Evolutionary conservation across 208 protist species (phyloP), one percentile per base, ranked within the genome.

Genomic region (Crithidia brevicula): DNA sequence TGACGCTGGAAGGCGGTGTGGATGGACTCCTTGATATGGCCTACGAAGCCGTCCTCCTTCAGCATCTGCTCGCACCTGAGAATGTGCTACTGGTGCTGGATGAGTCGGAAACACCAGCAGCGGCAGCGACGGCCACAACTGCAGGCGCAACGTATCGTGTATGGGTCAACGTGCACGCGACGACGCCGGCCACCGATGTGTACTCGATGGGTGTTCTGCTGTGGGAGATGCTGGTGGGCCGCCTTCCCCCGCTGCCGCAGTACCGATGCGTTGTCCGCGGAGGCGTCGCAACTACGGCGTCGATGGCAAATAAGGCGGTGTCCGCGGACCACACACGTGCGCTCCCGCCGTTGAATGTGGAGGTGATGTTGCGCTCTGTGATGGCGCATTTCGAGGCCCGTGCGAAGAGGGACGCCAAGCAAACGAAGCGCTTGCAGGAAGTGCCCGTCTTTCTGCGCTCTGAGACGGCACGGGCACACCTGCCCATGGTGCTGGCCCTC

Each of bases 181-280:
- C 36, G 0, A 45, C 38, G 3, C 36, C 56, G 8, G 72, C 72
- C 2, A n/a, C 79, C 11, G 88, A 94, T 53, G 64, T 72, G 52
- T 94, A 82, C 72, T 73, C 77, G 13, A 51, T 91, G 23, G 88
- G 88, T 13, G 83, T 86, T 18, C 46, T 94, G 45, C 66, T 89
- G 34, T 91, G 84, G 50, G 72, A 74, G 46, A 72, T 91, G 76
- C 56, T 88, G 9, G 53, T 81, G 10, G 83, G 83, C 1, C 79
- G 67, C 1, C 51, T 72, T 15, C 81, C 76, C 15, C 81, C 81
- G 16, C 52, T 73, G 23, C 60, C 69, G n/a, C 69, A 61, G 15
- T 75, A 69, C 38, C 58, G 70, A 27, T 51, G 54, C 22, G 65
- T 31, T 9, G 15, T 57, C n/a, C 38, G 20, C 34, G 34, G n/a